Base-by-base conservation (phyloP, 23 red algal species). In the Gracilariopsis chorda region DNA sequence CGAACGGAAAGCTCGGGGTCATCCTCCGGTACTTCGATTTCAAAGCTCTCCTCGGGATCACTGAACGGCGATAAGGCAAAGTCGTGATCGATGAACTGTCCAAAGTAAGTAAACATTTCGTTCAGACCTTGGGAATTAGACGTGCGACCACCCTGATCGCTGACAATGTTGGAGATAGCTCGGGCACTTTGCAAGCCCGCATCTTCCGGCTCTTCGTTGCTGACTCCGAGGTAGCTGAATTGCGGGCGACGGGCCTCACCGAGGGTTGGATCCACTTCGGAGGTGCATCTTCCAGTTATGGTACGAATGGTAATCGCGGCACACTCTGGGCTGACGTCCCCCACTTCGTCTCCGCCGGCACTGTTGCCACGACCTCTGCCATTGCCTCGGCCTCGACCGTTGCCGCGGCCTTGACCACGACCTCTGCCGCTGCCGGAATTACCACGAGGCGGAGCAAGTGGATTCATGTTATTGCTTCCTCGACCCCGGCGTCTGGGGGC, bases 71-170 rank as follows among this genome's bases (percentile, higher is more conserved):
- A 80, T 11, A 62, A 42, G 7, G 74, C 87, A 35, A 81, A 52
- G 43, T 91, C 59, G 52, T 91, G 87, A 51, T 91, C 87, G 41
- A 89, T 39, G 29, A 89, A 91, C n/a, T n/a, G n/a, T n/a, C n/a
- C n/a, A n/a, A n/a, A n/a, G n/a, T n/a, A 91, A 21, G 65, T 74
- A 28, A 68, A 79, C 23, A 91, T 19, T 42, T 91, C 73, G 34
- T 60, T 80, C 1, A 91, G 30, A 9, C 74, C 7, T 42, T 57
- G 24, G 10, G 33, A 55, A 24, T 67, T 91, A 36, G 32, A 25
- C 1, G 10, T 46, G 23, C 63, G 73, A 48, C 52, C 74, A 20
- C 68, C 52, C 21, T 91, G 87, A 14, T 49, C 59, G 10, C 21
- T 39, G 39, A 91, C 41, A 42, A 91, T 81, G 59, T 91, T 91